Evolutionary conservation across 1,139 yeast genomes (phyloP).

Genomic region (Protomyces arabidopsidicola): DNA sequence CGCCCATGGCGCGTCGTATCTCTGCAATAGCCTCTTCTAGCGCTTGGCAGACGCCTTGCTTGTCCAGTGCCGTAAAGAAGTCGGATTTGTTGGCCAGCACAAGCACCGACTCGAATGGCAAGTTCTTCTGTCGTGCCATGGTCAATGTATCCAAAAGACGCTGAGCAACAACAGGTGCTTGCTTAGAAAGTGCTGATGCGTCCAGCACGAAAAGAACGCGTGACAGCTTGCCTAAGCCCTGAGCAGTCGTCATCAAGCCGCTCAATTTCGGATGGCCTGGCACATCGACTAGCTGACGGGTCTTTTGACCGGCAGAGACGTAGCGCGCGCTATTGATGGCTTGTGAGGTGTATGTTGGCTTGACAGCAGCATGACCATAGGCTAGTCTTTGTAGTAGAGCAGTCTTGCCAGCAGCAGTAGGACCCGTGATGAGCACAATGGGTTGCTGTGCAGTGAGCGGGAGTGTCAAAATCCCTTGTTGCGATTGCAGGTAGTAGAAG

Average conservation of each 20-base stretch:
- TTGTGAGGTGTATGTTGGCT: conserved; percentile 9
- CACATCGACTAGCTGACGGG: conserved; percentile 3
- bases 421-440: conserved; percentile 7
- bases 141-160: conserved; percentile 4
- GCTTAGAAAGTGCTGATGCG: conserved; percentile 4
- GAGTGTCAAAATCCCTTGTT: background rate
- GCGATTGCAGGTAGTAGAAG: conserved; percentile 1
- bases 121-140: background rate
- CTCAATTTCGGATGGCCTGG: conserved; percentile 24
- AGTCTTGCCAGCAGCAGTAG: conserved; percentile 18
- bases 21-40: conserved; percentile 4
- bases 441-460: conserved; percentile 6
- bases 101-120: background rate
- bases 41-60: conserved; percentile 6
- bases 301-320: background rate
- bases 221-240: background rate
- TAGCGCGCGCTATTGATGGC: background rate
- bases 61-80: conserved; percentile 16
- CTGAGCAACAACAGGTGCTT: conserved; percentile 7
- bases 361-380: background rate
- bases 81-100: conserved; percentile 22
- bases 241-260: background rate
- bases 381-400: conserved; percentile 6
- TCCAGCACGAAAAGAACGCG: conserved; percentile 10
- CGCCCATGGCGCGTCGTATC: conserved; percentile 5